Percentiles rank a stretch among this genome's conserved stretches.
These are phyloP conservation scores for Tilletia caries DNA, from an alignment of 1,284 basidiomycete genomes.

Conservation along the genomic window DNA sequence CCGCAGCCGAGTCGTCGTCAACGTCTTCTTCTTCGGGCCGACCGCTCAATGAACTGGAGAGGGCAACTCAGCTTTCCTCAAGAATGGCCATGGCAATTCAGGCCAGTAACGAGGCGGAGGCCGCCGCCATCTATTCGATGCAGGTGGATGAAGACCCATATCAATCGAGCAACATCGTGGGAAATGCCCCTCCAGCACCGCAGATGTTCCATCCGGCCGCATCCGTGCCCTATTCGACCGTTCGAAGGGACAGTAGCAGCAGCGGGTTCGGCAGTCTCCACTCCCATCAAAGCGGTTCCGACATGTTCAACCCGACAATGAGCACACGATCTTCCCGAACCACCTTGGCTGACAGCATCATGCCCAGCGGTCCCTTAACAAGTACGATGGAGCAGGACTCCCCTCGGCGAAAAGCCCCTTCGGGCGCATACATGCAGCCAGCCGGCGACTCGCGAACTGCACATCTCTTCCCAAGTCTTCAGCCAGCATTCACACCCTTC, in stretches of 20 bases:
- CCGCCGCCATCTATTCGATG: neutral
- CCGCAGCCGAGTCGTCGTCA: neutral
- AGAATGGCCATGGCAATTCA: conserved; percentile 1
- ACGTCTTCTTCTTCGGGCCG: neutral
- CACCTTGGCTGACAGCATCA: neutral
- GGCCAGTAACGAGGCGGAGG: neutral
- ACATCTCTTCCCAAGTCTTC: neutral
- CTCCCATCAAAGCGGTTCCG: neutral
- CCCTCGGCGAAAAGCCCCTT: neutral
- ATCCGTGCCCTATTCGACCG: no score
- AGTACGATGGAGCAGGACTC: neutral
- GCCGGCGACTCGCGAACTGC: neutral
- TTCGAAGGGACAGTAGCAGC: conserved; percentile 9
- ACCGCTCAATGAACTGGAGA: neutral
- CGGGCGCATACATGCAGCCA: neutral
- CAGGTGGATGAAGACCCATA: neutral
- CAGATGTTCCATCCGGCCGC: neutral
- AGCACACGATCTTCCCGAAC: neutral
- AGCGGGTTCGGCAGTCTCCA: neutral
- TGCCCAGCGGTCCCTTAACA: neutral
- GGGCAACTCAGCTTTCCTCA: neutral
- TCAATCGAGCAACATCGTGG: no score
- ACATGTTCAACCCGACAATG: neutral
- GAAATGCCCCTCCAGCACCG: no score
- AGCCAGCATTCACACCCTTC: conserved; percentile 3